These are phyloP conservation scores for Colletotrichum destructivum DNA, from an alignment of 2,329 filamentous ascomycete species.

Conservation along the genomic window DNA sequence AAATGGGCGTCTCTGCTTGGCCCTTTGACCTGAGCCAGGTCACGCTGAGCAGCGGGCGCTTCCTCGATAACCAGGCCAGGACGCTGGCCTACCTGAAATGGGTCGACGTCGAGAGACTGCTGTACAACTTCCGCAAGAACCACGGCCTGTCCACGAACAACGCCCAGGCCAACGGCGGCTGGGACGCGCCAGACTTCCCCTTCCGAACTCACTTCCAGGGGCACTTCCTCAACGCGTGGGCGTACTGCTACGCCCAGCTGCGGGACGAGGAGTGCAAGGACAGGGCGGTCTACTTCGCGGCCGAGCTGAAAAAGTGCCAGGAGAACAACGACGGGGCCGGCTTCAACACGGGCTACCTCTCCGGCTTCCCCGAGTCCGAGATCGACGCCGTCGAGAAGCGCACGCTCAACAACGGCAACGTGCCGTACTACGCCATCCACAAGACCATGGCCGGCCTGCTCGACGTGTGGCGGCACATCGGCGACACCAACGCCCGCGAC, in stretches of 20 bases:
- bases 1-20: constrained; percentile 53
- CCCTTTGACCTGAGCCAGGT: constrained; percentile 59
- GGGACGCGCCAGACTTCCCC: constrained; percentile 69
- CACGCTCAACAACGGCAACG: constrained; percentile 63
- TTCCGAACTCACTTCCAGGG: constrained; percentile 68
- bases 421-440: constrained; percentile 69
- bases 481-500: constrained; percentile 57
- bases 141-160: constrained; percentile 63
- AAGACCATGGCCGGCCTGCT: constrained; percentile 67
- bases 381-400: constrained; percentile 60
- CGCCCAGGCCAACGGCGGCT: constrained; percentile 63
- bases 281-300: constrained; percentile 61
- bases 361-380: constrained; percentile 67
- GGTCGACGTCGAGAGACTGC: constrained; percentile 61
- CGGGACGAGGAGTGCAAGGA: constrained; percentile 60
- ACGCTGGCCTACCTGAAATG: constrained; percentile 63
- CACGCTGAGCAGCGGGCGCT: constrained; percentile 56
- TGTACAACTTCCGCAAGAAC: constrained; percentile 64
- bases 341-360: constrained; percentile 63
- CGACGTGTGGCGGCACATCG: constrained; percentile 63
- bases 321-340: constrained; percentile 62
- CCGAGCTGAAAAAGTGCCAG: constrained; percentile 66
- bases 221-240: constrained; percentile 66
- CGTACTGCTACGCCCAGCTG: constrained; percentile 62
- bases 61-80: constrained; percentile 61